Conservation (phyloP, 1,284 basidiomycete species). For the Sanghuangporus weigelae region DNA sequence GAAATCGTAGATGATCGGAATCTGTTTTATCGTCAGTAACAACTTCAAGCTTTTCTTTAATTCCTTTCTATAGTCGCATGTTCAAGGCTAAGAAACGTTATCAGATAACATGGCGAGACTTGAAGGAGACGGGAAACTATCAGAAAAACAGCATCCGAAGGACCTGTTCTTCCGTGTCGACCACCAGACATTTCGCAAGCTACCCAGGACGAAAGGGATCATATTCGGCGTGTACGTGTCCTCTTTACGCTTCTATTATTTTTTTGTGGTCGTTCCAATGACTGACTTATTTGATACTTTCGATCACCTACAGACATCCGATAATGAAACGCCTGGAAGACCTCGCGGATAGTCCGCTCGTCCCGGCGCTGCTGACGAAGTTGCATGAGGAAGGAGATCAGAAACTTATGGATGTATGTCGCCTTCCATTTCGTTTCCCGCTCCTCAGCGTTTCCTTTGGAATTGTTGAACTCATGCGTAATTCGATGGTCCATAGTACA, state of each 20-base stretch:
- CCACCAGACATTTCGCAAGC: slow-evolving; percentile 39
- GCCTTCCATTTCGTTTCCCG: neutral
- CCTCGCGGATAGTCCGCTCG: slow-evolving; percentile 33
- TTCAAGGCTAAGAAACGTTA: too few species aligned
- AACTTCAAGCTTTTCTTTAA: too few species aligned
- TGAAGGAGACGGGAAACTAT: slow-evolving; percentile 19
- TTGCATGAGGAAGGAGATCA: slow-evolving; percentile 30
- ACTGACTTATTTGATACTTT: neutral
- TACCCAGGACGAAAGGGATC: slow-evolving; percentile 32
- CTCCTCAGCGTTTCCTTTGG: neutral
- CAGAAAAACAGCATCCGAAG: slow-evolving; percentile 27
- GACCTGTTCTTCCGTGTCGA: slow-evolving; percentile 32
- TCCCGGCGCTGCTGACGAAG: slow-evolving; percentile 33
- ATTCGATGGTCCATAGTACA: slow-evolving; percentile 25
- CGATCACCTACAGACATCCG: slow-evolving; percentile 27
- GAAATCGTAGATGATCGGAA: slow-evolving; percentile 37
- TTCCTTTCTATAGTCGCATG: too few species aligned
- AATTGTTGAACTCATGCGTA: neutral
- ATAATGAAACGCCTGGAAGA: slow-evolving; percentile 32
- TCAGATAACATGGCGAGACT: slow-evolving; percentile 30
- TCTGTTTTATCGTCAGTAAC: slow-evolving; percentile 28
- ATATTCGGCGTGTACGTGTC: slow-evolving; percentile 34
- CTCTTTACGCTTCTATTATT: neutral
- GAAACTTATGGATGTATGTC: slow-evolving; percentile 30
- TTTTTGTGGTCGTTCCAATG: neutral